A percentile compares a stretch with the other conserved stretches of the same genome.
Conservation (phyloP, 805 yeast genomes). For the Schizosaccharomyces lindneri region DNA sequence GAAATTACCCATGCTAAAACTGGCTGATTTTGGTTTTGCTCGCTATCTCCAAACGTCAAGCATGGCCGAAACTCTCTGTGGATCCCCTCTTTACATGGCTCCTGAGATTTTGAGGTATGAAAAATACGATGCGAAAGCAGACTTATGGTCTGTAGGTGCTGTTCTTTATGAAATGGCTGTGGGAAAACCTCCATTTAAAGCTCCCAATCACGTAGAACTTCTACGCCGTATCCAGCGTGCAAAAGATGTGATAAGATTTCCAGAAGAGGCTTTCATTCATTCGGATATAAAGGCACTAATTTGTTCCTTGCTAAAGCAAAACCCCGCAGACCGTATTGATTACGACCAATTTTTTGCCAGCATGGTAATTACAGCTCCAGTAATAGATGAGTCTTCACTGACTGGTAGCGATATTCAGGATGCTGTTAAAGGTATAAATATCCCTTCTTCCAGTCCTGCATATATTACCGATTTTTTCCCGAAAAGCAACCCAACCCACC, state of each 20-base stretch:
- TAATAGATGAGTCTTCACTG: conserved; percentile 16
- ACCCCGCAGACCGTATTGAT: conserved; percentile 70
- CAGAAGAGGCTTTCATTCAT: conserved; percentile 38
- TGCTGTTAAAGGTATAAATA: neutral
- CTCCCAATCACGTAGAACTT: conserved; percentile 76
- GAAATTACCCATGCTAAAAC: conserved; percentile 61
- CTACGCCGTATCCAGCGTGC: conserved; percentile 63
- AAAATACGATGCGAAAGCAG: conserved; percentile 91
- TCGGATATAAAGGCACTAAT: conserved; percentile 45
- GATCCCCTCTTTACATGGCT: conserved; percentile 95
- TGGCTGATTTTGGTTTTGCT: conserved; percentile 96
- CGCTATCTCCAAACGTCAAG: conserved; percentile 79
- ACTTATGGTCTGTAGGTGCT: conserved; percentile 94
- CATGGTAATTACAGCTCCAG: conserved; percentile 35
- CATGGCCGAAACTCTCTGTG: conserved; percentile 91
- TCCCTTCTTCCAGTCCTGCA: neutral
- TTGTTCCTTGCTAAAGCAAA: conserved; percentile 49
- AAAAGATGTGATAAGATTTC: conserved; percentile 56
- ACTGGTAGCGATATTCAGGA: conserved; percentile 18
- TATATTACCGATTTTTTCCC: conserved; percentile 45
- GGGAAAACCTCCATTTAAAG: conserved; percentile 91
- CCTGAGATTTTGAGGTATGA: conserved; percentile 88
- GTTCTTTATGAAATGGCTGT: conserved; percentile 86
- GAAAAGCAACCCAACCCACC: conserved; percentile 5
- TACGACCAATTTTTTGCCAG: conserved; percentile 69